These are phyloP conservation scores for Lasiodiplodia theobromae DNA, from an alignment of 2,329 filamentous ascomycete species.

Conservation along the genomic window DNA sequence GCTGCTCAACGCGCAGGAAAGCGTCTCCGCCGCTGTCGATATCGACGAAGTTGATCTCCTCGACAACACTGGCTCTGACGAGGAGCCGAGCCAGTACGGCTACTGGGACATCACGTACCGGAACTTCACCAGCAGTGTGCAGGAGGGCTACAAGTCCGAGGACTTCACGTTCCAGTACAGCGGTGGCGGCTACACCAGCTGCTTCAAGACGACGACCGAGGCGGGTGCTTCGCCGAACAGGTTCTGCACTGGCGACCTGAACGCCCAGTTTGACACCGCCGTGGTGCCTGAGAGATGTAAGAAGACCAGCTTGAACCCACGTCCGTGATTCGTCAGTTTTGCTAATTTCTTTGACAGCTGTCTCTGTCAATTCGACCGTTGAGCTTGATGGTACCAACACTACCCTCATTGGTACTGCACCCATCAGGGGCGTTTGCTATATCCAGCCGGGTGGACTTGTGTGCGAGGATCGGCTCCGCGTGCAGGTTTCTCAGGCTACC, in stretches of 20 bases:
- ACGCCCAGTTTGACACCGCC: not conserved
- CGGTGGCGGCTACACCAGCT: constrained; percentile 4
- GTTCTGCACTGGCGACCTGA: constrained; percentile 9
- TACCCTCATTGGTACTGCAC: not conserved
- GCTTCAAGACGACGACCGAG: constrained; percentile 3
- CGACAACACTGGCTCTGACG: constrained; percentile 33
- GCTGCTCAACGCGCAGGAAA: not conserved
- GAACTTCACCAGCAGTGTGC: constrained; percentile 16
- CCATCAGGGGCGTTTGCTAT: constrained; percentile 13
- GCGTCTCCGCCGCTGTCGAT: not conserved
- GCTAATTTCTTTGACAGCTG: not conserved
- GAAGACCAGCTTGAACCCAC: not conserved
- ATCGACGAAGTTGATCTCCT: not conserved
- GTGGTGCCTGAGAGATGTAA: constrained; percentile 7
- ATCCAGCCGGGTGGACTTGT: constrained; percentile 16
- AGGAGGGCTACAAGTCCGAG: not conserved
- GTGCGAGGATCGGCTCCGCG: constrained; percentile 10
- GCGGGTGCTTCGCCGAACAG: not conserved
- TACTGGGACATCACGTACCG: constrained; percentile 18
- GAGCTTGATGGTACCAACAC: not conserved
- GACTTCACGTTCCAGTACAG: constrained; percentile 14
- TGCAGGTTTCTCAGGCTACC: constrained; percentile 9
- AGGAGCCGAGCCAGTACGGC: constrained; percentile 2
- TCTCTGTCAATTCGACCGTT: constrained; percentile 9
- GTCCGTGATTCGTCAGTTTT: not conserved